Evolutionary conservation across 1,139 yeast species (phyloP), one percentile per base, ranked within the genome.

Genomic region (Yamadazyma atlantica): DNA sequence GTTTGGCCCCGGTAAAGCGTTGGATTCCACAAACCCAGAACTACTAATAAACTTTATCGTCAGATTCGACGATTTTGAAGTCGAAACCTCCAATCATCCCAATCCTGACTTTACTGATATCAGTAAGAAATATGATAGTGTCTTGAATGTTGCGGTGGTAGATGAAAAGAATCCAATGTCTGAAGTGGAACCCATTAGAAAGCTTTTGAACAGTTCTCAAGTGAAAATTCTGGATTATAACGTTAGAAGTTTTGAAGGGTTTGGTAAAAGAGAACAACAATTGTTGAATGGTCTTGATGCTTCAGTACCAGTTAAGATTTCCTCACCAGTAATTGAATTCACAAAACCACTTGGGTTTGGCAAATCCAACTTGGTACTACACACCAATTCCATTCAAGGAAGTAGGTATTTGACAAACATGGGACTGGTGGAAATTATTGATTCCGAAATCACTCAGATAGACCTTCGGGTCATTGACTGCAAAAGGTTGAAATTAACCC

Each of bases 41-140:
- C 13, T 26, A 16, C 13, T 26, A 16, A 14, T 26, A 5, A 26
- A 14, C 9, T 14, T 26, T 7, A 12, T 4, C 4, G 29, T 26
- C 6, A 26, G 29, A 14, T 26, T 12, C 17, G n/a, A 14, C 17
- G 29, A 26, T 26, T 26, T 13, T 26, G 29, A 26, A 26, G 29
- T 26, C 7, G 29, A 26, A 13, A 26, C 17, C 11, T 26, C 17
- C 13, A 26, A 26, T 14, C 17, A 26, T 5, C 5, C 5, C 5
- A 26, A 26, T 16, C 17, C 9, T 14, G 17, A 26, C 6, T 23
- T 23, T 23, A 11, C 12, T n/a, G 4, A n/a, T n/a, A 23, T 23
- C 13, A 16, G 13, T 12, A 16, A 26, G 4, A 7, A 13, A 12
- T 26, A 26, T 14, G 29, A 26, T 5, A 14, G 11, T 26, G 17